phyloP scores from a whole-genome alignment of 352 stramenopile genomes.

The Peronospora farinosa region DNA sequence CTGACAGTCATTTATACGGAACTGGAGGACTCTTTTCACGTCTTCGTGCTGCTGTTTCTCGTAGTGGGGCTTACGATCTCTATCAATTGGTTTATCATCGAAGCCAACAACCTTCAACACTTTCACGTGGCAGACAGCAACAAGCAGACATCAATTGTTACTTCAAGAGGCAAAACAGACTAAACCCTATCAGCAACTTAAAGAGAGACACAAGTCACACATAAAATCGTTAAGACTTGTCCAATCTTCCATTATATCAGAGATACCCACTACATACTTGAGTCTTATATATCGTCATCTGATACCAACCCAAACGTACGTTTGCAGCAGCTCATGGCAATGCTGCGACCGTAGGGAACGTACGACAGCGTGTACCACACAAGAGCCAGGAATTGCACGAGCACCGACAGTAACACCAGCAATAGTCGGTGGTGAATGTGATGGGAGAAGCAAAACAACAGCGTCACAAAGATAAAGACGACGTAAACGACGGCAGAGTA shows the following conservation, averaged over 20 bases:
- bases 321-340: constrained; percentile 62
- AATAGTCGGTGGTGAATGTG: constrained; percentile 61
- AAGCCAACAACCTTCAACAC: constrained; percentile 60
- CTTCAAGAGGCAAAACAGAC: constrained; percentile 48
- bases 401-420: constrained; percentile 66
- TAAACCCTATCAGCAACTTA: constrained; percentile 13
- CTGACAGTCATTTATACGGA: constrained; percentile 69
- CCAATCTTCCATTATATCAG: constrained; percentile 7
- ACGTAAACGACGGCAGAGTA: constrained; percentile 66
- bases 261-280: constrained; percentile 2
- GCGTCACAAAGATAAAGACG: constrained; percentile 70
- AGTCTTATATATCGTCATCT: constrained; percentile 46
- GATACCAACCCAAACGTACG: constrained; percentile 37
- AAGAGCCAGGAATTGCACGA: constrained; percentile 72
- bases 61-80: constrained; percentile 71
- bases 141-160: constrained; percentile 11
- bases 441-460: constrained; percentile 66
- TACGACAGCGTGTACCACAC: constrained; percentile 88
- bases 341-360: constrained; percentile 77
- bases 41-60: constrained; percentile 82
- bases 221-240: too few species aligned
- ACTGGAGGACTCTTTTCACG: constrained; percentile 74
- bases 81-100: constrained; percentile 85
- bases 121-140: constrained; percentile 14
- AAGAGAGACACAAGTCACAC: neutral